Percentiles rank a stretch among this genome's conserved stretches.
These are phyloP conservation scores for Nakazawaea ernobii DNA, from an alignment of 805 yeast genomes.

Conservation along the genomic window DNA sequence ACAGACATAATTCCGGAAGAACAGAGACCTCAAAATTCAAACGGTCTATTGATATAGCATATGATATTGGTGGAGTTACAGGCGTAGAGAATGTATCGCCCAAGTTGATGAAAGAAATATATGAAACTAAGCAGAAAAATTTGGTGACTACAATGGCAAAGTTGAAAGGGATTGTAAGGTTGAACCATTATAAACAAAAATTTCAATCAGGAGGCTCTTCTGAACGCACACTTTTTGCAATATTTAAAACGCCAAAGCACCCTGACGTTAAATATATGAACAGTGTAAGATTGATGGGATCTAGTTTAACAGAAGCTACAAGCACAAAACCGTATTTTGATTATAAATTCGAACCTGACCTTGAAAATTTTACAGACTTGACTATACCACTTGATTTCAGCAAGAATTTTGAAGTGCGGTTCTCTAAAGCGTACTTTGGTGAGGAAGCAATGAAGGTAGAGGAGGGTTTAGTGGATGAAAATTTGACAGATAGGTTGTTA, in stretches of 20 bases:
- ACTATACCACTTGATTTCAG: neutral
- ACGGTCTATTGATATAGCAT: constrained; percentile 6
- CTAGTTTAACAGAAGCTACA: constrained; percentile 1
- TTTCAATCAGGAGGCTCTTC: neutral
- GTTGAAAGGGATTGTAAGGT: constrained; percentile 5
- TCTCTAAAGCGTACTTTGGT: neutral
- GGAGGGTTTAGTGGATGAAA: neutral
- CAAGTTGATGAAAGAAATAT: neutral
- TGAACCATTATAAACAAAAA: neutral
- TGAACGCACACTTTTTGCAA: neutral
- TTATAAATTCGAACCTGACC: neutral
- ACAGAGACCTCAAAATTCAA: neutral
- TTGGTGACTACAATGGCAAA: neutral
- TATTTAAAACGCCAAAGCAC: neutral
- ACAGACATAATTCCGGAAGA: constrained; percentile 1
- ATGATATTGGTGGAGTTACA: neutral
- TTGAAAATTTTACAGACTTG: neutral
- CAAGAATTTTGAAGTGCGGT: constrained; percentile 1
- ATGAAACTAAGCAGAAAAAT: neutral
- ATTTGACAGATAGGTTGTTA: constrained; percentile 2
- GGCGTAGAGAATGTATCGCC: neutral
- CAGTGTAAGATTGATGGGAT: no score
- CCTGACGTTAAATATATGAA: neutral
- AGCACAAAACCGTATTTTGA: constrained; percentile 4
- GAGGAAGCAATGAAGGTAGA: neutral